Evolutionary conservation across 2,329 filamentous ascomycete species (phyloP).

Genomic region (Fusarium palustre): DNA sequence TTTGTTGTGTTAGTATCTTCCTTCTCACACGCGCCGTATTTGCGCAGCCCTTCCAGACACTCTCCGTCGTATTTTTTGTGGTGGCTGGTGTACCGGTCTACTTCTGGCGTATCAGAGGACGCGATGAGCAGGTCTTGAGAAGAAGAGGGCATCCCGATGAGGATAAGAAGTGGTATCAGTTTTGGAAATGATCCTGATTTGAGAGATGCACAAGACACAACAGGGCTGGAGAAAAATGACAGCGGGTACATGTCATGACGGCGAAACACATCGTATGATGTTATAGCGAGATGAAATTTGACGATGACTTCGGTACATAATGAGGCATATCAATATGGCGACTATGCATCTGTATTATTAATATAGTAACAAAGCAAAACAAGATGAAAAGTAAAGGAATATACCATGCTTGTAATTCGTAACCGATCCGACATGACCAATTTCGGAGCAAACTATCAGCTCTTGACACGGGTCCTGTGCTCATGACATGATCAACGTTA

Average conservation of each 20-base stretch:
- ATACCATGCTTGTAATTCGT: background rate
- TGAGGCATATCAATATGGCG: slow-evolving; percentile 22
- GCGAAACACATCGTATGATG: slow-evolving; percentile 3
- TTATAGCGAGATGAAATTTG: slow-evolving; percentile 4
- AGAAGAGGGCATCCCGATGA: slow-evolving; percentile 49
- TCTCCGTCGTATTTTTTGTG: slow-evolving; percentile 88
- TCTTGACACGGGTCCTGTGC: background rate
- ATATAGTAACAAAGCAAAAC: slow-evolving; percentile 21
- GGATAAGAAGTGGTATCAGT: slow-evolving; percentile 66
- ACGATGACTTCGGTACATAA: slow-evolving; percentile 23
- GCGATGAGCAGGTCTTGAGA: slow-evolving; percentile 64
- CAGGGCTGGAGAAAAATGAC: background rate
- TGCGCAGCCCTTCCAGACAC: slow-evolving; percentile 88
- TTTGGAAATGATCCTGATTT: slow-evolving; percentile 62
- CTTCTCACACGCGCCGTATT: slow-evolving; percentile 89
- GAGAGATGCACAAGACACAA: background rate
- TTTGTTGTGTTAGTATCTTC: slow-evolving; percentile 97
- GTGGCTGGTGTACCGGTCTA: slow-evolving; percentile 86
- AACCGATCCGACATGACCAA: background rate
- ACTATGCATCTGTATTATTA: slow-evolving; percentile 19
- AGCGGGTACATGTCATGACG: slow-evolving; percentile 18
- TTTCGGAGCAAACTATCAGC: background rate
- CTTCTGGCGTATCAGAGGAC: slow-evolving; percentile 82
- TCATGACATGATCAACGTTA: background rate
- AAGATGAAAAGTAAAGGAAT: background rate